phyloP scores from a whole-genome alignment of 2,329 filamentous ascomycete genomes.

The Fusarium cicatricum region DNA sequence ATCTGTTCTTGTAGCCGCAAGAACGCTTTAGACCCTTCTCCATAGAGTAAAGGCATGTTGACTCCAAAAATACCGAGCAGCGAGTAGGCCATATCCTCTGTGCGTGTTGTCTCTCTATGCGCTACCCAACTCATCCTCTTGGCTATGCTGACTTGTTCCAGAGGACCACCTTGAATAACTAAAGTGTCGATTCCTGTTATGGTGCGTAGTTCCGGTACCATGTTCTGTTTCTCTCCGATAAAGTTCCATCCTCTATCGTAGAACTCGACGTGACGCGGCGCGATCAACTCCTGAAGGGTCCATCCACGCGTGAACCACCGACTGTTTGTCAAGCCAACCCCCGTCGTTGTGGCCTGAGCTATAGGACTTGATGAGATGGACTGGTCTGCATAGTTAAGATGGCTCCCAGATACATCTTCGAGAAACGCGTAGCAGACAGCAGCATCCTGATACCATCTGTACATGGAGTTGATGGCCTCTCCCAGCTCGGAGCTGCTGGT shows the following conservation, averaged over 20 bases:
- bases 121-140: conserved; percentile 3
- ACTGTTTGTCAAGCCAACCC: background rate
- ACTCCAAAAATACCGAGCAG: conserved; percentile 11
- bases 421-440: conserved; percentile 15
- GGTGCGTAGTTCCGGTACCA: background rate
- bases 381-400: background rate
- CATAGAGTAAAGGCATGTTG: conserved; percentile 19
- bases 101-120: background rate
- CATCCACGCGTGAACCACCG: conserved; percentile 16
- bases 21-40: conserved; percentile 10
- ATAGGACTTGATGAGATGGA: background rate
- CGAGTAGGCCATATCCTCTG: conserved; percentile 16
- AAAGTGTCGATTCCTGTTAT: conserved; percentile 1
- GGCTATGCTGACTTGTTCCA: conserved; percentile 2
- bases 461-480: conserved; percentile 32
- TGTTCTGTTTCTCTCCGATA: conserved; percentile 1
- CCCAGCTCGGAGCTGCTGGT: conserved; percentile 21
- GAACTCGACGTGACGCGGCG: background rate
- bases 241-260: conserved; percentile 1
- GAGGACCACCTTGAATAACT: conserved; percentile 1
- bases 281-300: conserved; percentile 15
- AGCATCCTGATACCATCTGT: conserved; percentile 20
- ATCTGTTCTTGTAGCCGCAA: conserved; percentile 19
- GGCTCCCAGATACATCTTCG: background rate
- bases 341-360: background rate